Evolutionary conservation across 2,329 filamentous ascomycete genomes (phyloP).

Genomic region (Lachnellula occidentalis): DNA sequence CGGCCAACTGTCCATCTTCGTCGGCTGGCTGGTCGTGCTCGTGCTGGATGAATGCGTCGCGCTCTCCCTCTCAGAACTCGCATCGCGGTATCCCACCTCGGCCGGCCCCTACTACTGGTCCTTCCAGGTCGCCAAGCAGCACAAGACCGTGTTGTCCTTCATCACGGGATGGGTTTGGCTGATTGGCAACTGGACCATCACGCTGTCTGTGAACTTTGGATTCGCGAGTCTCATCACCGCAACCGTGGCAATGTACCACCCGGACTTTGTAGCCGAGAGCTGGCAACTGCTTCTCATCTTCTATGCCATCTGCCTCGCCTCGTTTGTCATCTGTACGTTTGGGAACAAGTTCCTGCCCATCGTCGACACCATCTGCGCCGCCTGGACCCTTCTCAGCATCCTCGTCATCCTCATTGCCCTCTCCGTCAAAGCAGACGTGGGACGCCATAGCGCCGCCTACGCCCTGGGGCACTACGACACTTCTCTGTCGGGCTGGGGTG

Average conservation of each 20-base stretch:
- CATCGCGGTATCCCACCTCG: slow-evolving; percentile 69
- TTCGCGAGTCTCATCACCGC: slow-evolving; percentile 50
- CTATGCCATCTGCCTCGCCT: slow-evolving; percentile 59
- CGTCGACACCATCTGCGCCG: slow-evolving; percentile 53
- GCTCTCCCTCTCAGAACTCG: slow-evolving; percentile 66
- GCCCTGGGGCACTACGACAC: slow-evolving; percentile 53
- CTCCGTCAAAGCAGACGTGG: slow-evolving; percentile 47
- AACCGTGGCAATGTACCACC: slow-evolving; percentile 48
- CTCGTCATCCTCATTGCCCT: slow-evolving; percentile 52
- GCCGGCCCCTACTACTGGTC: slow-evolving; percentile 77
- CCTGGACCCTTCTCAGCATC: slow-evolving; percentile 50
- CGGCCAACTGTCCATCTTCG: slow-evolving; percentile 49
- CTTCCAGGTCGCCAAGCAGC: slow-evolving; percentile 62
- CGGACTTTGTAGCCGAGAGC: slow-evolving; percentile 43
- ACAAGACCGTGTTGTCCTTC: slow-evolving; percentile 61
- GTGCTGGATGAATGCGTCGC: slow-evolving; percentile 61
- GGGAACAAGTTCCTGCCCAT: slow-evolving; percentile 62
- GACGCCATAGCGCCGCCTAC: slow-evolving; percentile 45
- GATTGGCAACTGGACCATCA: slow-evolving; percentile 77
- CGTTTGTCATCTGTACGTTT: slow-evolving; percentile 60
- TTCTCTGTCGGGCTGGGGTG: slow-evolving; percentile 50
- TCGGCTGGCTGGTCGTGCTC: slow-evolving; percentile 51
- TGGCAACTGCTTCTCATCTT: slow-evolving; percentile 71
- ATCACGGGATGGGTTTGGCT: slow-evolving; percentile 72
- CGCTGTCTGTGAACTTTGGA: slow-evolving; percentile 76